These are phyloP conservation scores for Orbilia blumenaviensis DNA, from an alignment of 2,329 filamentous ascomycete genomes.

Conservation along the genomic window DNA sequence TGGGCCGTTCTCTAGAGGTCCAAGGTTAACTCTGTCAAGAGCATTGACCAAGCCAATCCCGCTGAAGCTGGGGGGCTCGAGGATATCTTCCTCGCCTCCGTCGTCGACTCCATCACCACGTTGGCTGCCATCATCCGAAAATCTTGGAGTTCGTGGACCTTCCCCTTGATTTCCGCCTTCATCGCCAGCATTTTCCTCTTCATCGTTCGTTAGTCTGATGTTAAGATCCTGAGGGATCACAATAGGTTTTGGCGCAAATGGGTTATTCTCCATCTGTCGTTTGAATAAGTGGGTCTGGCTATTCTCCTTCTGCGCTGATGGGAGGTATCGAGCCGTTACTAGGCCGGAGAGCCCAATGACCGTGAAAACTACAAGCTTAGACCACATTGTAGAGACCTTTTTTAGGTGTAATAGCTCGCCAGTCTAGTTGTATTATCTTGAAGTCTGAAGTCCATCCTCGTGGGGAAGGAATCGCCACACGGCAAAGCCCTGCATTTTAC, in stretches of 20 bases:
- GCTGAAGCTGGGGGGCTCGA: constrained; percentile 2
- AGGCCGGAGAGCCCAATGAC: constrained; percentile 9
- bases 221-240: not conserved
- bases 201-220: not conserved
- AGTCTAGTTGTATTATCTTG: not conserved
- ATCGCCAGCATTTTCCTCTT: not conserved
- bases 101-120: not conserved
- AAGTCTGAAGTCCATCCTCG: not conserved
- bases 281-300: constrained; percentile 14
- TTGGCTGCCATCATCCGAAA: not conserved
- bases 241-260: constrained; percentile 7
- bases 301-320: not conserved
- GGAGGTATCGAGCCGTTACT: not conserved
- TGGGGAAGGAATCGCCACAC: not conserved
- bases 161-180: not conserved
- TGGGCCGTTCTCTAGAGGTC: not conserved
- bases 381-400: constrained; percentile 7
- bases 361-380: not conserved
- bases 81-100: not conserved
- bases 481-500: not conserved
- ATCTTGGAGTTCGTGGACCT: not conserved
- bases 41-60: constrained; percentile 10
- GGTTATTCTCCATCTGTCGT: constrained; percentile 35
- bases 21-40: constrained; percentile 7
- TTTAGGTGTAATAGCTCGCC: not conserved